Percentiles rank a stretch among this genome's conserved stretches.
Conservation (phyloP, 495 filamentous ascomycete genomes). For the Penicillium verhagenii region DNA sequence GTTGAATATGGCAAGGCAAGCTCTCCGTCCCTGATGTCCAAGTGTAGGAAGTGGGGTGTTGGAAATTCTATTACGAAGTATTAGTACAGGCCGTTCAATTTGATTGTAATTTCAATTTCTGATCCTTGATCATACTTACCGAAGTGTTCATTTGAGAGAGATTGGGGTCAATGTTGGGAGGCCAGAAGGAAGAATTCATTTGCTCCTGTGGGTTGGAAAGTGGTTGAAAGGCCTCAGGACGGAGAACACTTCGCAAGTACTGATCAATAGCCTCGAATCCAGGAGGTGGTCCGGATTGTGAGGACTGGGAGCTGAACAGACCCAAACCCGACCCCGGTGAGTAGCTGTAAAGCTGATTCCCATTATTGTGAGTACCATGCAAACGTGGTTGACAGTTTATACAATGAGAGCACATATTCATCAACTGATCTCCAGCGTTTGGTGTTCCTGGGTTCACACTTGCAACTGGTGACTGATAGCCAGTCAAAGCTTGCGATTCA, state of each 20-base stretch:
- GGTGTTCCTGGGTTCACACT: background rate
- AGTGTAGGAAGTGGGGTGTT: background rate
- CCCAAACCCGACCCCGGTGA: background rate
- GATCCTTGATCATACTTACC: background rate
- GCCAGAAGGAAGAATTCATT: slow-evolving; percentile 6
- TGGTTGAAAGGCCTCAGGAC: slow-evolving; percentile 11
- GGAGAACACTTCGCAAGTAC: slow-evolving; percentile 11
- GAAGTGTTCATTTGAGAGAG: slow-evolving; percentile 2
- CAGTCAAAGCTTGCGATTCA: background rate
- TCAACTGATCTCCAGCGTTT: background rate
- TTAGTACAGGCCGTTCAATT: background rate
- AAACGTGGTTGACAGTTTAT: background rate
- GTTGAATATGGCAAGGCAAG: background rate
- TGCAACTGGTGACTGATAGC: background rate
- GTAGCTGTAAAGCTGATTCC: slow-evolving; percentile 1
- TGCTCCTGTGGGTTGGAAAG: background rate
- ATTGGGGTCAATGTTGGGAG: slow-evolving; percentile 10
- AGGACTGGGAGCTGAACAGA: slow-evolving; percentile 1
- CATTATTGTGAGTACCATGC: background rate
- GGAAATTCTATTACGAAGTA: background rate
- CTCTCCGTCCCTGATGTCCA: slow-evolving; percentile 4
- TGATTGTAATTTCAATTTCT: background rate
- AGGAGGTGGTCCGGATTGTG: background rate
- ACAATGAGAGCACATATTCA: background rate
- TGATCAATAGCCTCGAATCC: slow-evolving; percentile 7